Percentiles rank a stretch among this genome's conserved stretches.
Conservation (phyloP, 2,329 filamentous ascomycete genomes). For the Lithohypha guttulata region DNA sequence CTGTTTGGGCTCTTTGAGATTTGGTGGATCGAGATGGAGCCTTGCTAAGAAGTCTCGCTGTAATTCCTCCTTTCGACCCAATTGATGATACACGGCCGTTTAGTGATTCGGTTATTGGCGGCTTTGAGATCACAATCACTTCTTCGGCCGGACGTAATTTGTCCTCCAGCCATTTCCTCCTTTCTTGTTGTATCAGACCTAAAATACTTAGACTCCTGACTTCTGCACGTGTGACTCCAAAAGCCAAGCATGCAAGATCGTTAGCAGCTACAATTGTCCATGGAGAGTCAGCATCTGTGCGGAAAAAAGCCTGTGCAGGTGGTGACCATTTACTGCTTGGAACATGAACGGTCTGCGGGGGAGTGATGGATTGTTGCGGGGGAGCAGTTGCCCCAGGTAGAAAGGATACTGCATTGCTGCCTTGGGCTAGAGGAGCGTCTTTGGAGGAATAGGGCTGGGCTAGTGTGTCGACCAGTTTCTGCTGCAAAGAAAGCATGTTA, state of each 20-base stretch:
- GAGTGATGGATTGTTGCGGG: too few species aligned
- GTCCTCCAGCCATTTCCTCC: constrained; percentile 77
- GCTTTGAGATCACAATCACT: constrained; percentile 35
- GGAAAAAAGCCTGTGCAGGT: constrained; percentile 91
- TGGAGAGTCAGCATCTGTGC: constrained; percentile 77
- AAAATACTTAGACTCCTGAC: constrained; percentile 90
- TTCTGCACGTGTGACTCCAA: constrained; percentile 94
- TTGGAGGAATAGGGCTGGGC: constrained; percentile 63
- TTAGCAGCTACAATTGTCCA: constrained; percentile 97
- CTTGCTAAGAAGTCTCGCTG: constrained; percentile 78
- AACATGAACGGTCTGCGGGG: constrained; percentile 51
- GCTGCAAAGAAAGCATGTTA: constrained; percentile 61
- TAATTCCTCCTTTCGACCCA: constrained; percentile 72
- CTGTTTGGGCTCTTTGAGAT: constrained; percentile 43
- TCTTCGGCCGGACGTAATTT: constrained; percentile 57
- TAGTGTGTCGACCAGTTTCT: constrained; percentile 74
- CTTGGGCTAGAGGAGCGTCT: constrained; percentile 33
- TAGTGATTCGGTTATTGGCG: constrained; percentile 20
- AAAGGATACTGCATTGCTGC: constrained; percentile 28
- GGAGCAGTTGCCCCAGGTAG: constrained; percentile 10
- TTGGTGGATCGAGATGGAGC: constrained; percentile 48
- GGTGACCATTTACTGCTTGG: constrained; percentile 85
- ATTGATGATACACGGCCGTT: constrained; percentile 29
- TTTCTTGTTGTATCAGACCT: constrained; percentile 84
- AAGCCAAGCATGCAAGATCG: constrained; percentile 91